phyloP scores from a whole-genome alignment of 805 yeast species.

The Saturnispora sekii region DNA sequence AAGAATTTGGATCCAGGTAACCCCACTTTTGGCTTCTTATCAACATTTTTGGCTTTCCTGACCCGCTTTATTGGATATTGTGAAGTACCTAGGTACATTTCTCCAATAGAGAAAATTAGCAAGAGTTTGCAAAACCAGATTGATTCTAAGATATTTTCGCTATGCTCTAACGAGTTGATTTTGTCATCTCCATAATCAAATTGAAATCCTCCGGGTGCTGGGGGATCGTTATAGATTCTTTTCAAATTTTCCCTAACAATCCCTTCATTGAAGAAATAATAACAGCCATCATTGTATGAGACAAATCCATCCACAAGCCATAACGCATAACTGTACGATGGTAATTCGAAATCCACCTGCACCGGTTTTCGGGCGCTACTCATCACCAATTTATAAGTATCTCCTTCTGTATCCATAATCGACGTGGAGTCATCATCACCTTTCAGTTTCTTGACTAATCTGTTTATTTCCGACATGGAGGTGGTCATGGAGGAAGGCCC shows the following conservation, averaged over 20 bases:
- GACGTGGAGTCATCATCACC: conserved; percentile 36
- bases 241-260: conserved; percentile 57
- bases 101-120: conserved; percentile 69
- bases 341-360: conserved; percentile 61
- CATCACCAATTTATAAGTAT: conserved; percentile 61
- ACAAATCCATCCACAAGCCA: conserved; percentile 65
- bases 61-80: conserved; percentile 44
- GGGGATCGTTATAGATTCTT: conserved; percentile 47
- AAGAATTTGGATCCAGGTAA: conserved; percentile 74
- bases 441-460: conserved; percentile 20
- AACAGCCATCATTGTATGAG: conserved; percentile 75
- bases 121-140: conserved; percentile 75
- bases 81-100: conserved; percentile 72
- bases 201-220: conserved; percentile 19
- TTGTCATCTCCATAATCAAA: conserved; percentile 23
- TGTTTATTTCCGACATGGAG: conserved; percentile 69
- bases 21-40: conserved; percentile 17
- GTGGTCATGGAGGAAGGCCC: conserved; percentile 80
- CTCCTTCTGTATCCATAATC: conserved; percentile 56
- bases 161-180: conserved; percentile 23
- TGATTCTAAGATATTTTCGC: conserved; percentile 56
- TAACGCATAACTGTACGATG: conserved; percentile 70
- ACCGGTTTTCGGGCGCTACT: conserved; percentile 63
- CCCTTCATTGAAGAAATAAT: conserved; percentile 78
- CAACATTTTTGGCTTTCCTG: conserved; percentile 11